Evolutionary conservation across 106 monocot species (phyloP), one percentile per base, ranked within the genome.

Genomic region (Narthecium ossifragum): DNA sequence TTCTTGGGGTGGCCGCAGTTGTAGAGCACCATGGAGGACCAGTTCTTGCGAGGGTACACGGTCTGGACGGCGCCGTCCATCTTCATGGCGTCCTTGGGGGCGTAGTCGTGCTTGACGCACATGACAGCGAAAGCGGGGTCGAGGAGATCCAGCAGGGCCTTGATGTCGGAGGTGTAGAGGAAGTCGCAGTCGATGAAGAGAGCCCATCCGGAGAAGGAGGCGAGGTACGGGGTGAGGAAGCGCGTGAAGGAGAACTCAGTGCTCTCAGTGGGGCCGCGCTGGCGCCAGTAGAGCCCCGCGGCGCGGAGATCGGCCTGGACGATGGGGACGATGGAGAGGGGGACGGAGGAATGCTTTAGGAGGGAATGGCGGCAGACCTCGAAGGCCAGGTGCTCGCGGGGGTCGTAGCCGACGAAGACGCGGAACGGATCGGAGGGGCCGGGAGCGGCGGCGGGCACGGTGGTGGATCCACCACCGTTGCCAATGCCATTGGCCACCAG

Each of bases 151-250:
- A n/a, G n/a, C n/a, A n/a, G n/a, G n/a, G n/a, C n/a, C n/a, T n/a
- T n/a, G n/a, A n/a, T n/a, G n/a, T n/a, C n/a, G n/a, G n/a, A n/a
- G n/a, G n/a, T n/a, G n/a, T n/a, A n/a, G n/a, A n/a, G n/a, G n/a
- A n/a, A n/a, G n/a, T n/a, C n/a, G 61, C 80, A 80, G 65, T 80
- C 80, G 30, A 80, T 57, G 57, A 80, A 80, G 32, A 80, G 34
- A 17, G 80, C 70, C 80, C 80, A 80, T 12, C 75, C 80, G 14
- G 20, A 22, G 70, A 50, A 75, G 38, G 56, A 65, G 24, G 74
- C 70, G 46, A 80, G 80, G 70, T 54, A 70, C 2, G 80, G 80
- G 51, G 80, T 80, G 66, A 80, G 80, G 66, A 80, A 80, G 17
- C 80, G 70, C 28, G 80, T 80, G 79, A 80, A 80, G 60, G n/a